Conservation (phyloP, 805 yeast genomes). For the Candida berthetii region DNA sequence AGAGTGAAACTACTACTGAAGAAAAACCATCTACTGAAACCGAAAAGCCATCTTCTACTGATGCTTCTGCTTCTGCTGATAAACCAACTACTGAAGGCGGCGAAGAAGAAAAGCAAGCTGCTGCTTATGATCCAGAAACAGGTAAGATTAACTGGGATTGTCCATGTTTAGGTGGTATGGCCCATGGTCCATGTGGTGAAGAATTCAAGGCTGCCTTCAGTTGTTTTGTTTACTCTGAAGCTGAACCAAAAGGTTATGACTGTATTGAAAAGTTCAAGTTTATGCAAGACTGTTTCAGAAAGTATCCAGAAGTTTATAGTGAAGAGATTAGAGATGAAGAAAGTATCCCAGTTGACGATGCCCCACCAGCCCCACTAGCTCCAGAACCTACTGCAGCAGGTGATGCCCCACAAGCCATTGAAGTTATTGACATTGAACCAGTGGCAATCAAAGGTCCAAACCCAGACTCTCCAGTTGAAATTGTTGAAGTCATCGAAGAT, state of each 20-base stretch:
- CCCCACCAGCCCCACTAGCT: constrained; percentile 10
- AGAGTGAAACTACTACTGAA: neutral
- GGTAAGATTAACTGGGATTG: constrained; percentile 99
- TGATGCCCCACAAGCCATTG: constrained; percentile 10
- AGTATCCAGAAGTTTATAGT: constrained; percentile 87
- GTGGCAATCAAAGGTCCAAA: neutral
- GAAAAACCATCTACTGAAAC: too few species aligned
- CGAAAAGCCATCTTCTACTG: too few species aligned
- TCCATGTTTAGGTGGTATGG: constrained; percentile 99
- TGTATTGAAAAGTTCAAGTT: constrained; percentile 84
- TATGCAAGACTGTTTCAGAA: constrained; percentile 93
- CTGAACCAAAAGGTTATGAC: constrained; percentile 95
- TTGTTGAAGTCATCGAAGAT: constrained; percentile 4
- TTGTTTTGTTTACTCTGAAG: constrained; percentile 89
- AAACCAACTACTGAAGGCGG: constrained; percentile 2
- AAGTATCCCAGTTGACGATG: constrained; percentile 27
- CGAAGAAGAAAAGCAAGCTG: constrained; percentile 34
- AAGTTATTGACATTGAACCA: neutral
- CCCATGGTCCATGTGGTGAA: constrained; percentile 96
- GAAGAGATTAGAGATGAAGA: constrained; percentile 86
- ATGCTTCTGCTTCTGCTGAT: constrained; percentile 2
- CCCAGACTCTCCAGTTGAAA: too few species aligned
- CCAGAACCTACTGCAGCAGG: constrained; percentile 11
- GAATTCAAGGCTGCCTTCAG: constrained; percentile 92
- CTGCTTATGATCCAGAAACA: constrained; percentile 92